Conservation (phyloP, 371 early-diverging fungal genomes). For the Mucor racemosus region DNA sequence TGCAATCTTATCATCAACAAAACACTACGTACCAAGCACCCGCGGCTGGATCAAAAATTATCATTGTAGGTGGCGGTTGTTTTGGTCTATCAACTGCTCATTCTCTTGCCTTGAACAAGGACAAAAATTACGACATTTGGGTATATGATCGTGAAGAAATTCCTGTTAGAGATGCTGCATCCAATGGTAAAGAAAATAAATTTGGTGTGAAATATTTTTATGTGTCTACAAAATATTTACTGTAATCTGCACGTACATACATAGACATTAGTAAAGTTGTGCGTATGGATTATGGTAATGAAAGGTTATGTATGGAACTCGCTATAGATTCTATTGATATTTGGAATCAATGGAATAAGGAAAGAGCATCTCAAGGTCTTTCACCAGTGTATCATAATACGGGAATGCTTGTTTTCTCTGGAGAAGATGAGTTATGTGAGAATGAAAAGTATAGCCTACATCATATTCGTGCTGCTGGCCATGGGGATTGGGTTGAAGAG, state of each 20-base stretch:
- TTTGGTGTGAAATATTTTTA: neutral
- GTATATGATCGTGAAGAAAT: constrained; percentile 51
- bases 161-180: constrained; percentile 53
- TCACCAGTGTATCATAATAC: constrained; percentile 46
- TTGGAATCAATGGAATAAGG: constrained; percentile 61
- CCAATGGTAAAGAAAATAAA: constrained; percentile 31
- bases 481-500: constrained; percentile 40
- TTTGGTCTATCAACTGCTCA: constrained; percentile 59
- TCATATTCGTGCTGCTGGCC: constrained; percentile 44
- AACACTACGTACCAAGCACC: constrained; percentile 4
- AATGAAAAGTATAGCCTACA: constrained; percentile 39
- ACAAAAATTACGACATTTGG: constrained; percentile 29
- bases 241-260: neutral
- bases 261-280: constrained; percentile 60
- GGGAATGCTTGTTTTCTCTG: constrained; percentile 46
- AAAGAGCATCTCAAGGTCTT: constrained; percentile 28
- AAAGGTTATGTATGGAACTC: constrained; percentile 43
- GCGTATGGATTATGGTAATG: constrained; percentile 54
- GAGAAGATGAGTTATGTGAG: constrained; percentile 29
- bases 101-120: constrained; percentile 37
- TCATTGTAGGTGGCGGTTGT: constrained; percentile 58
- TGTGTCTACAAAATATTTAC: neutral
- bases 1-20: neutral
- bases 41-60: constrained; percentile 37
- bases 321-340: constrained; percentile 44